phyloP scores from a whole-genome alignment of 768 basidiomycete species.

The Termitomyces sp. region DNA sequence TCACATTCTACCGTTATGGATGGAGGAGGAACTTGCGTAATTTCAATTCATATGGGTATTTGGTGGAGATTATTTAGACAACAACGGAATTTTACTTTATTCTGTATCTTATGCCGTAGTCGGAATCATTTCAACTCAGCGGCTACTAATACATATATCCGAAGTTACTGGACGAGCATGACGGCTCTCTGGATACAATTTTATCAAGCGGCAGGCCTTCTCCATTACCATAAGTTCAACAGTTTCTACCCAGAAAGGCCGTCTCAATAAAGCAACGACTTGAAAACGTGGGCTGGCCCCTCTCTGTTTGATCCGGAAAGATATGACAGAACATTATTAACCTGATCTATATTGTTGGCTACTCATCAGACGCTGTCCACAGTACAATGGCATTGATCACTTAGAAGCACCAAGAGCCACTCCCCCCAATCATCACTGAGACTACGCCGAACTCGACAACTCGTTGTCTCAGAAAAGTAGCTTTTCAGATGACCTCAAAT shows the following conservation, averaged over 20 bases:
- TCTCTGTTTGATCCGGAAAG: too few species aligned
- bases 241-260: too few species aligned
- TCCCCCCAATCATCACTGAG: neutral
- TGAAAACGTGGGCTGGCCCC: too few species aligned
- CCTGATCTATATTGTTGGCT: too few species aligned
- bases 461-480: neutral
- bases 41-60: constrained; percentile 7
- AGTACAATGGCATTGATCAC: neutral
- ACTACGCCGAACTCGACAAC: neutral
- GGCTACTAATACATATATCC: neutral
- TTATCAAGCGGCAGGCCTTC: too few species aligned
- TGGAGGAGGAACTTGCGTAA: constrained; percentile 28
- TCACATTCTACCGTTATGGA: constrained; percentile 72
- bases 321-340: too few species aligned
- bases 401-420: neutral
- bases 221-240: too few species aligned
- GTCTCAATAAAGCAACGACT: too few species aligned
- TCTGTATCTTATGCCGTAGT: constrained; percentile 1
- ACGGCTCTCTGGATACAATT: neutral
- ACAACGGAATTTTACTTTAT: neutral
- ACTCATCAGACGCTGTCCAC: too few species aligned
- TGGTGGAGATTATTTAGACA: neutral
- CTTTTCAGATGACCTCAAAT: neutral
- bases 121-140: neutral
- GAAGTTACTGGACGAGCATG: too few species aligned